Evolutionary conservation across 2,329 filamentous ascomycete species (phyloP).

Genomic region (Blumeria hordei): DNA sequence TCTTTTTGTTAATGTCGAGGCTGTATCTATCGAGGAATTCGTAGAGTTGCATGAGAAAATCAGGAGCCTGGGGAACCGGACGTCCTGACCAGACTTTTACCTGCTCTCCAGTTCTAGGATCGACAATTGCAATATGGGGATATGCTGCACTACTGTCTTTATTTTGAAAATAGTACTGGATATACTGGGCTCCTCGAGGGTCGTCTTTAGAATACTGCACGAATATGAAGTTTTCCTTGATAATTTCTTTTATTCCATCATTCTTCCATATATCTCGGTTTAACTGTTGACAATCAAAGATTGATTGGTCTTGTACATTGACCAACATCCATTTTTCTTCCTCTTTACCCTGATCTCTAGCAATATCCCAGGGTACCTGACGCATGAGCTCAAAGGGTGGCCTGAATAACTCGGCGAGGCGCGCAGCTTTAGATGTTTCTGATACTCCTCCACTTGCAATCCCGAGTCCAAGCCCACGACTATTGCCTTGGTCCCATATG

Average conservation of each 20-base stretch:
- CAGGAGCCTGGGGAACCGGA: constrained; percentile 48
- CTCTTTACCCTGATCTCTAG: constrained; percentile 64
- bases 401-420: constrained; percentile 75
- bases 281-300: constrained; percentile 83
- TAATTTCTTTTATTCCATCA: constrained; percentile 46
- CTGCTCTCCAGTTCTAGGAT: constrained; percentile 86
- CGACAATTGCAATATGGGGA: constrained; percentile 86
- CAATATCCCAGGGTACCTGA: constrained; percentile 56
- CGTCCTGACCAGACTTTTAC: constrained; percentile 87
- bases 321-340: constrained; percentile 85
- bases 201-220: constrained; percentile 83
- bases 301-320: constrained; percentile 78
- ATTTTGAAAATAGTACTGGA: constrained; percentile 69
- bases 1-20: constrained; percentile 66
- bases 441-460: constrained; percentile 40
- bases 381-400: constrained; percentile 82
- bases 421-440: constrained; percentile 44
- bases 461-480: constrained; percentile 25
- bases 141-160: constrained; percentile 72
- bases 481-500: constrained; percentile 24
- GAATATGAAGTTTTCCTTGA: constrained; percentile 86
- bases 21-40: constrained; percentile 97
- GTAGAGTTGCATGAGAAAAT: constrained; percentile 77
- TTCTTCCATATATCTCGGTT: constrained; percentile 97
- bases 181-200: constrained; percentile 50